Evolutionary conservation across 192 early-diverging fungal species (phyloP).

Genomic region (Umbelopsis vinacea): DNA sequence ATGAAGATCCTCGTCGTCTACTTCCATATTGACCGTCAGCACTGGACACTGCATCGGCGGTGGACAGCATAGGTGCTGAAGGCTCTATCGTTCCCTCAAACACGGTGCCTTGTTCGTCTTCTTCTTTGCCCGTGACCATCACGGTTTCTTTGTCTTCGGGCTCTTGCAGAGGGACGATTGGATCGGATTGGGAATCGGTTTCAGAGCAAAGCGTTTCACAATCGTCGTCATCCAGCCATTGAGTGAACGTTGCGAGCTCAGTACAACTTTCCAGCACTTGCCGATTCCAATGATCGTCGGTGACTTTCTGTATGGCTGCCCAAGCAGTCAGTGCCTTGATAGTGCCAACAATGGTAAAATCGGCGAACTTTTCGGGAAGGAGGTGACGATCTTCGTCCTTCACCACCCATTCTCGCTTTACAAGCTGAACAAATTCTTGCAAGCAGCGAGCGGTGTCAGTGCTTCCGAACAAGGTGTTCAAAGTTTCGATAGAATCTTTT

Average conservation of each 20-base stretch:
- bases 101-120: not conserved
- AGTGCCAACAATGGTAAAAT: slow-evolving; percentile 40
- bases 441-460: slow-evolving; percentile 46
- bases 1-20: not conserved
- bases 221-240: slow-evolving; percentile 31
- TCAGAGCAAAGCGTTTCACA: not conserved
- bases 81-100: slow-evolving; percentile 1
- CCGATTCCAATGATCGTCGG: slow-evolving; percentile 38
- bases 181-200: not conserved
- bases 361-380: not conserved
- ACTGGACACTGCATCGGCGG: not conserved
- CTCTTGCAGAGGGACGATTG: slow-evolving; percentile 20
- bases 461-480: slow-evolving; percentile 47
- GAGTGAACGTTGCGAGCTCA: slow-evolving; percentile 31
- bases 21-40: not conserved
- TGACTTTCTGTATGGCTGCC: slow-evolving; percentile 48
- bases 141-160: slow-evolving; percentile 37
- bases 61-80: not conserved
- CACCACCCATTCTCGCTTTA: slow-evolving; percentile 43
- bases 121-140: slow-evolving; percentile 7
- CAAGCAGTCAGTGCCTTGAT: slow-evolving; percentile 51
- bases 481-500: slow-evolving; percentile 5
- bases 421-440: slow-evolving; percentile 43
- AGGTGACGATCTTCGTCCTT: slow-evolving; percentile 26
- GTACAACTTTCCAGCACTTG: slow-evolving; percentile 29